Evolutionary conservation across 192 early-diverging fungal species (phyloP).

Genomic region (Coemansia erecta): DNA sequence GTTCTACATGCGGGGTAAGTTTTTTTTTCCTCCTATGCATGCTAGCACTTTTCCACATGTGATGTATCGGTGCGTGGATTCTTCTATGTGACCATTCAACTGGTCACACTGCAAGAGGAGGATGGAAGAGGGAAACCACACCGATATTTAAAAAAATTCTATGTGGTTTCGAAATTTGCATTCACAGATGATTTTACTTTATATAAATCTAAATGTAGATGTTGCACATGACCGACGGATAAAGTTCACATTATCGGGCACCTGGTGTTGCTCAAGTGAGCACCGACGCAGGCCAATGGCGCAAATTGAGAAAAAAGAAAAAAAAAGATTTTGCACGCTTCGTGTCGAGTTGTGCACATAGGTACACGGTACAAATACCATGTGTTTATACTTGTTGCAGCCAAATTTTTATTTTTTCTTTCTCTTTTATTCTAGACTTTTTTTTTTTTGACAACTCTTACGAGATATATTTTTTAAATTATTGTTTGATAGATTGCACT

Average conservation of each 20-base stretch:
- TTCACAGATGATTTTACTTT: conserved; percentile 6
- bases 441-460: neutral
- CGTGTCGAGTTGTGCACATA: neutral
- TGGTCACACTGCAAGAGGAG: no score
- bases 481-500: neutral
- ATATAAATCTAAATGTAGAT: neutral
- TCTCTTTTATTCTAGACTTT: neutral
- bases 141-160: no score
- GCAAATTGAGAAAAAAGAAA: neutral
- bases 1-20: no score
- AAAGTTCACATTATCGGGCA: neutral
- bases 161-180: no score
- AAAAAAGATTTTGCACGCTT: neutral
- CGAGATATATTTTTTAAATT: neutral
- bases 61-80: no score
- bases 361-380: neutral
- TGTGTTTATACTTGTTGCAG: neutral
- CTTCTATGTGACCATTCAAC: no score
- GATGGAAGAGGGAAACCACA: no score
- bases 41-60: no score
- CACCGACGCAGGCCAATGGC: conserved; percentile 1
- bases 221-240: neutral
- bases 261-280: conserved; percentile 5
- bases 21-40: no score
- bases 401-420: neutral